Base-by-base conservation (phyloP, 2,329 filamentous ascomycete genomes). In the Ceratocystis albifundus region DNA sequence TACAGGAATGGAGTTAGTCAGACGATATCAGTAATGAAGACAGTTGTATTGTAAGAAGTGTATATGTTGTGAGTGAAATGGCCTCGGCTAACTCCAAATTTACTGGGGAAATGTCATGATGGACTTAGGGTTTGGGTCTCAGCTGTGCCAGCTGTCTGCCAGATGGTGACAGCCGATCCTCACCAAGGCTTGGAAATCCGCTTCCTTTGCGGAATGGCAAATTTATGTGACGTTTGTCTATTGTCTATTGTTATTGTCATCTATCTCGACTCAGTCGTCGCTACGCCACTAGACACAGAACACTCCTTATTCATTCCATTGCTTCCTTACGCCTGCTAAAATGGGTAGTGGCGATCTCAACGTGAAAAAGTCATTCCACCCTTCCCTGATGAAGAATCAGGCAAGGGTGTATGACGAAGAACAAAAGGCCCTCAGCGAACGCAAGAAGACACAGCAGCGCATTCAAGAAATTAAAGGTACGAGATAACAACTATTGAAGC, bases 321-420 rank as follows among this genome's bases (percentile, higher is more conserved):
- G n/a, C 45, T 28, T 62, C 32, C 25, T 8, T 28, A 46, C 12
- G 20, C 66, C 55, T 15, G 30, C 55, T 10, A 88, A 77, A 70
- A 96, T 95, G 88, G 92, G 92, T 74, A 90, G 91, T 75, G 91
- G 91, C 74, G 92, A 97, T 82, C 84, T 99, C 73, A 96, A 97
- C 74, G 78, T 96, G 72, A 96, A 96, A 78, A 90, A 91, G 77
- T 89, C 89, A 80, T 99, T 93, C 86, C 93, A 99, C 77, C 93
- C 94, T 68, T 85, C 87, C 71, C 82, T 96, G 70, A 85, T 91
- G 77, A 89, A 87, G 78, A 99, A 99, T 76, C 94, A 96, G 80
- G 85, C 85, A 75, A 85, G 84, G 74, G 92, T 96, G 71, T 96
- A 89, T 85, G 86, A 93, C 69, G 89, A 95, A 75, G 92, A 97